phyloP scores from a whole-genome alignment of 768 basidiomycete species.

The Auricularia heimuer region DNA sequence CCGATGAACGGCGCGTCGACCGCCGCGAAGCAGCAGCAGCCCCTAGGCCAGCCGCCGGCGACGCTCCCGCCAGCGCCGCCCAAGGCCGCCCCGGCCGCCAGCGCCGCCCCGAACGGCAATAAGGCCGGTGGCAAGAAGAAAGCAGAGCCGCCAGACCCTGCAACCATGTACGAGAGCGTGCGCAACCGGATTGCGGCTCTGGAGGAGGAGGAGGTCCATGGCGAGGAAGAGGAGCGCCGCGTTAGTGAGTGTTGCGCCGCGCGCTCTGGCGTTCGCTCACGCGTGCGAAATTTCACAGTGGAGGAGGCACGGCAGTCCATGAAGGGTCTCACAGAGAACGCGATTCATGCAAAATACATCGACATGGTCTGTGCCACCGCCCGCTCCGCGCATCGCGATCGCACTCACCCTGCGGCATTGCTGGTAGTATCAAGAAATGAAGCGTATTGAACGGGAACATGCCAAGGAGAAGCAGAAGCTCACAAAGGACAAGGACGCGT shows the following conservation, averaged over 20 bases:
- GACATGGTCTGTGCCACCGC: conserved; percentile 54
- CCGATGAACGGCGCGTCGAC: background rate
- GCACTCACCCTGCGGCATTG: conserved; percentile 13
- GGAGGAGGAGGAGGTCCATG: conserved; percentile 78
- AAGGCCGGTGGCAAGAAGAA: conserved; percentile 51
- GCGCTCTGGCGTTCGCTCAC: background rate
- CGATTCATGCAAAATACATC: conserved; percentile 77
- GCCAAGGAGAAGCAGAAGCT: conserved; percentile 89
- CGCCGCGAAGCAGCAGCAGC: background rate
- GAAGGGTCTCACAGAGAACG: conserved; percentile 72
- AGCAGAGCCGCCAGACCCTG: conserved; percentile 63
- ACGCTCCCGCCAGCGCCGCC: background rate
- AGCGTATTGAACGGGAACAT: conserved; percentile 78
- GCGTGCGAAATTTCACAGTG: conserved; percentile 33
- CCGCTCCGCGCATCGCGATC: conserved; percentile 9
- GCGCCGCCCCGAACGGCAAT: conserved; percentile 3
- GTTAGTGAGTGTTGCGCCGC: conserved; percentile 42
- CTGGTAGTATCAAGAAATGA: conserved; percentile 74
- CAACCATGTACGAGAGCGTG: conserved; percentile 78
- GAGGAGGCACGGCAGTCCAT: conserved; percentile 85
- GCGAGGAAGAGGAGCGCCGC: conserved; percentile 76
- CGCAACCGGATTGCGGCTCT: conserved; percentile 83
- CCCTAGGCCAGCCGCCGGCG: background rate
- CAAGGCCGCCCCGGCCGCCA: background rate
- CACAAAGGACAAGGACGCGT: conserved; percentile 83